A percentile compares a stretch with the other conserved stretches of the same genome.
Conservation (phyloP, 1,139 yeast genomes). For the Geotrichum fermentans region DNA sequence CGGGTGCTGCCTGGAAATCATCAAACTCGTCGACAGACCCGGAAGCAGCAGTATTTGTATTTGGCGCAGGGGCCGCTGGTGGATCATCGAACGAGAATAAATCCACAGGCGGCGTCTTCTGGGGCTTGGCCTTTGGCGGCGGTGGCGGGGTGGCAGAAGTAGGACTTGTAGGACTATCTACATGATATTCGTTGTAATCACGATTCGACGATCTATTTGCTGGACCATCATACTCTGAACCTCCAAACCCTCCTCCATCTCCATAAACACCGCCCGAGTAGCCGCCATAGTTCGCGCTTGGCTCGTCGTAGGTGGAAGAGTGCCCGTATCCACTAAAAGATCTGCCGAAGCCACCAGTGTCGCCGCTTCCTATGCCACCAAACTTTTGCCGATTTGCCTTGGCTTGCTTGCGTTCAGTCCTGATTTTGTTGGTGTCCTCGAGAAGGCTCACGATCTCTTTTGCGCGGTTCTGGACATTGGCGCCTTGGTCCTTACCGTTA, state of each 20-base stretch:
- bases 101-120: constrained; percentile 34
- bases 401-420: constrained; percentile 85
- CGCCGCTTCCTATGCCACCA: constrained; percentile 39
- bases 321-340: constrained; percentile 39
- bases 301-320: constrained; percentile 27
- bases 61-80: constrained; percentile 24
- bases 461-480: constrained; percentile 87
- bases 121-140: constrained; percentile 32
- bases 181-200: constrained; percentile 60
- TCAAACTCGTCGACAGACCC: constrained; percentile 89
- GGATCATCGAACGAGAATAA: constrained; percentile 50
- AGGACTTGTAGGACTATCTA: constrained; percentile 24
- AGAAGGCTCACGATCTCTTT: constrained; percentile 66
- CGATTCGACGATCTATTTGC: constrained; percentile 28
- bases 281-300: constrained; percentile 33
- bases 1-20: too few relatives aligned
- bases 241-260: constrained; percentile 70
- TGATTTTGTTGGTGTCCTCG: constrained; percentile 68
- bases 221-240: constrained; percentile 35
- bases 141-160: constrained; percentile 21
- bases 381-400: constrained; percentile 69
- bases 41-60: too few relatives aligned
- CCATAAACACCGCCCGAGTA: constrained; percentile 59
- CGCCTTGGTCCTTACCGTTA: constrained; percentile 93
- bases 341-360: constrained; percentile 41